Evolutionary conservation across 2,329 filamentous ascomycete species (phyloP).

Genomic region (Coleophoma crateriformis): DNA sequence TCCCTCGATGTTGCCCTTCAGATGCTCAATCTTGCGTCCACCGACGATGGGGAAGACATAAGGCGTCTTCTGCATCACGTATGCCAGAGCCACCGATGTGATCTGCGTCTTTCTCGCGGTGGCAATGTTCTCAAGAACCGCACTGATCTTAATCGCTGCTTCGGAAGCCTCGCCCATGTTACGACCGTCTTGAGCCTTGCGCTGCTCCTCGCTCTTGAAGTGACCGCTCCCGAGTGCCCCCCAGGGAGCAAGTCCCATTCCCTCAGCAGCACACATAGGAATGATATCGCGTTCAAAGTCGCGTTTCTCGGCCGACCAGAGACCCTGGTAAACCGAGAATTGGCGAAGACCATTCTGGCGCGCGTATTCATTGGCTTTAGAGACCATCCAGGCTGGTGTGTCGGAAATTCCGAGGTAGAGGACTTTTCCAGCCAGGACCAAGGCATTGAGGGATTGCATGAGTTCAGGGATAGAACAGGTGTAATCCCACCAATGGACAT

Average conservation of each 20-base stretch:
- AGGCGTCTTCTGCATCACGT: conserved; percentile 66
- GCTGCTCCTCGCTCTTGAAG: conserved; percentile 41
- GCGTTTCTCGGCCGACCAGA: conserved; percentile 55
- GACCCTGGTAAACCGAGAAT: conserved; percentile 65
- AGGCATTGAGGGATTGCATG: conserved; percentile 61
- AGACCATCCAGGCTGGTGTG: conserved; percentile 64
- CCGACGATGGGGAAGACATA: conserved; percentile 72
- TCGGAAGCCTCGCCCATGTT: conserved; percentile 32
- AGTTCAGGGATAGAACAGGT: conserved; percentile 59
- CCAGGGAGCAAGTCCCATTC: conserved; percentile 54
- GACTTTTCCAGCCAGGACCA: conserved; percentile 57
- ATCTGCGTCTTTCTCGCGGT: conserved; percentile 49
- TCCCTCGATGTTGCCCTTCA: conserved; percentile 65
- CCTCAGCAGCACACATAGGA: conserved; percentile 50
- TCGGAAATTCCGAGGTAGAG: conserved; percentile 64
- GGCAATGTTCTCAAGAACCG: conserved; percentile 54
- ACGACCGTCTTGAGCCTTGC: conserved; percentile 34
- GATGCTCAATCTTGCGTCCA: conserved; percentile 62
- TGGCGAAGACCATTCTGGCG: conserved; percentile 63
- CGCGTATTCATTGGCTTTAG: conserved; percentile 64
- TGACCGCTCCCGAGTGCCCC: conserved; percentile 44
- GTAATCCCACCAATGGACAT: conserved; percentile 64
- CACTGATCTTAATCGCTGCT: conserved; percentile 44
- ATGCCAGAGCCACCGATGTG: conserved; percentile 63
- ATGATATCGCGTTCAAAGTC: conserved; percentile 61